These are phyloP conservation scores for Eucalyptus tenuipes DNA, from an alignment of 345 rosid genomes.

Conservation along the genomic window DNA sequence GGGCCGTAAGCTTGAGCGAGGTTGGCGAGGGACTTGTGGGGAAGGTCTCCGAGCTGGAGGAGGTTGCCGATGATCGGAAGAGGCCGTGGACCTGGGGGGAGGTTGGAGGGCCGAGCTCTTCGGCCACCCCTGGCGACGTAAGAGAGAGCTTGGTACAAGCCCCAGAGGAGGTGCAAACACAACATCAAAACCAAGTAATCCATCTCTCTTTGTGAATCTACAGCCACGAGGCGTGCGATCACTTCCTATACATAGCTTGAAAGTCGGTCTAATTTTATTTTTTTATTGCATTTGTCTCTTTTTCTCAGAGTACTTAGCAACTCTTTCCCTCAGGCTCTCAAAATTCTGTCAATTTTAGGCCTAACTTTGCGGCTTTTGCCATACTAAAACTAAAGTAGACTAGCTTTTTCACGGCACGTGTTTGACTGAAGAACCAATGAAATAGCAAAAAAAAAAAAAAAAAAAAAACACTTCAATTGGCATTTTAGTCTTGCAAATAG, in stretches of 20 bases:
- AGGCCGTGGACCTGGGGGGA: not conserved
- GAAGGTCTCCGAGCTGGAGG: not conserved
- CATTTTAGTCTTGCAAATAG: not conserved
- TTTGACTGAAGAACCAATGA: not conserved
- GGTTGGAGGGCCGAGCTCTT: not conserved
- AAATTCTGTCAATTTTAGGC: not conserved
- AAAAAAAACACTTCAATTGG: too few relatives aligned
- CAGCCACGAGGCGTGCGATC: not conserved
- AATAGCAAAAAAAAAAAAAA: too few relatives aligned
- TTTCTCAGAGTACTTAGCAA: not conserved
- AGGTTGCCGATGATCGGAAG: not conserved
- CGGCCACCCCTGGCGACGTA: not conserved
- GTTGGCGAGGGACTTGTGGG: constrained; percentile 14
- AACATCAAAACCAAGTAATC: not conserved
- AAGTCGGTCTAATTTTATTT: not conserved
- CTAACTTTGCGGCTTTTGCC: not conserved
- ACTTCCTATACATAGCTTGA: not conserved
- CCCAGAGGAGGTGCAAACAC: not conserved
- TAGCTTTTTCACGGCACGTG: not conserved
- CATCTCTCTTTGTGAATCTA: not conserved
- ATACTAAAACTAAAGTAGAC: not conserved
- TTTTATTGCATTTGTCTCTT: not conserved
- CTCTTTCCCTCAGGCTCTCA: not conserved
- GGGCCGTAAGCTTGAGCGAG: constrained; percentile 25
- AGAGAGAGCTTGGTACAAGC: not conserved